Evolutionary conservation across 164 flowering plant genomes (phyloP).

Genomic region (Berberis thunbergii): DNA sequence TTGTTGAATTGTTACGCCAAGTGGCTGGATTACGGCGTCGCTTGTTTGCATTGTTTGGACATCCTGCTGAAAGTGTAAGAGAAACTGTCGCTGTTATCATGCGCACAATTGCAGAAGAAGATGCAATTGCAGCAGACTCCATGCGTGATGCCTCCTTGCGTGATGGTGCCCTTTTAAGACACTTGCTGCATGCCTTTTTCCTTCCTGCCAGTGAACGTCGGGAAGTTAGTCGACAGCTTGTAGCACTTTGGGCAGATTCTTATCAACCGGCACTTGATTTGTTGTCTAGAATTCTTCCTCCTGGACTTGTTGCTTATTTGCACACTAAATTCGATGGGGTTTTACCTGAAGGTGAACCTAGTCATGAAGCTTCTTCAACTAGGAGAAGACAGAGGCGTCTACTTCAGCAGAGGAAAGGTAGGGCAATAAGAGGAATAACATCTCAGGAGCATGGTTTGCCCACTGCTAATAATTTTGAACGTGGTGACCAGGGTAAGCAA

Average conservation of each 20-base stretch:
- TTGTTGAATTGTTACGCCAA: slow-evolving; percentile 91
- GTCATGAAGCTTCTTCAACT: slow-evolving; percentile 46
- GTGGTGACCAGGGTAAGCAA: slow-evolving; percentile 35
- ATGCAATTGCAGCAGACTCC: slow-evolving; percentile 99
- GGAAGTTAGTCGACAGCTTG: slow-evolving; percentile 97
- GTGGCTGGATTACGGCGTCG: slow-evolving; percentile 94
- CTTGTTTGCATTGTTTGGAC: slow-evolving; percentile 93
- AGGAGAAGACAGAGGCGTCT: slow-evolving; percentile 75
- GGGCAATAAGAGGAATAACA: slow-evolving; percentile 34
- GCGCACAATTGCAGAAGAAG: slow-evolving; percentile 99
- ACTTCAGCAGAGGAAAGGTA: slow-evolving; percentile 81
- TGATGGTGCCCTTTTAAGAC: slow-evolving; percentile 93
- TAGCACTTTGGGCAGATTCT: slow-evolving; percentile 99
- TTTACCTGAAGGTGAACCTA: slow-evolving; percentile 43
- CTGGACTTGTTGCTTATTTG: slow-evolving; percentile 99
- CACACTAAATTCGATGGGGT: slow-evolving; percentile 67
- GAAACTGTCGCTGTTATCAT: slow-evolving; percentile 94
- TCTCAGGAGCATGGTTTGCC: slow-evolving; percentile 42
- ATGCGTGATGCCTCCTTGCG: slow-evolving; percentile 99
- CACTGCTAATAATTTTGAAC: slow-evolving; percentile 38
- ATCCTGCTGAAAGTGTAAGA: slow-evolving; percentile 97
- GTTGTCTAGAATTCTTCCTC: slow-evolving; percentile 87
- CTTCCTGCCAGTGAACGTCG: slow-evolving; percentile 93
- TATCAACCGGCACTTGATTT: slow-evolving; percentile 95
- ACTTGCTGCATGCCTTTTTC: slow-evolving; percentile 83